These are phyloP conservation scores for Larix kaempferi DNA, from an alignment of 75 land plant genomes.

Conservation along the genomic window DNA sequence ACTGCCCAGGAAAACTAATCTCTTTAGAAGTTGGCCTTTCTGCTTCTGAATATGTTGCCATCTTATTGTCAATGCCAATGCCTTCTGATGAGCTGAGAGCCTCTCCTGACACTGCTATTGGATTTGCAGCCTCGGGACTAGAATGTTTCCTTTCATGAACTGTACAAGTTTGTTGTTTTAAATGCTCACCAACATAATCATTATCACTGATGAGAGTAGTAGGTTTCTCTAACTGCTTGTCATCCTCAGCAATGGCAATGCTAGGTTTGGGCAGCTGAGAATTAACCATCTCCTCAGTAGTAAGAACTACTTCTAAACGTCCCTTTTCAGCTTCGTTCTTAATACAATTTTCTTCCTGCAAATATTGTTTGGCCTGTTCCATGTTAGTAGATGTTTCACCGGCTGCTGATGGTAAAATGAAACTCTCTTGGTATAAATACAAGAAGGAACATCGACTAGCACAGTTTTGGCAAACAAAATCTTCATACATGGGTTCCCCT, in stretches of 20 bases:
- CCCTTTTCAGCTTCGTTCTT: slow-evolving; percentile 4
- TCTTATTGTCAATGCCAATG: neutral
- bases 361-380: neutral
- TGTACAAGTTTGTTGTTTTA: neutral
- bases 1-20: neutral
- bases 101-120: neutral
- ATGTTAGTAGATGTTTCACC: neutral
- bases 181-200: neutral
- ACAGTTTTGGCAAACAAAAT: slow-evolving; percentile 82
- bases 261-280: slow-evolving; percentile 1
- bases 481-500: slow-evolving; percentile 88
- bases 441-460: slow-evolving; percentile 59
- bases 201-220: neutral
- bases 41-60: neutral
- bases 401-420: neutral
- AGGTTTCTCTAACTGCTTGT: neutral
- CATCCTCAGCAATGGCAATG: neutral
- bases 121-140: neutral
- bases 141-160: neutral
- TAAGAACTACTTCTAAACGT: neutral
- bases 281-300: neutral
- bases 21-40: neutral
- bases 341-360: slow-evolving; percentile 7
- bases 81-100: neutral
- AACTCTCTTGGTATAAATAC: slow-evolving; percentile 42